Percentiles rank a stretch among this genome's conserved stretches.
Evolutionary conservation across 148 eudicot species (phyloP).

Genomic region (Camellia sinensis): DNA sequence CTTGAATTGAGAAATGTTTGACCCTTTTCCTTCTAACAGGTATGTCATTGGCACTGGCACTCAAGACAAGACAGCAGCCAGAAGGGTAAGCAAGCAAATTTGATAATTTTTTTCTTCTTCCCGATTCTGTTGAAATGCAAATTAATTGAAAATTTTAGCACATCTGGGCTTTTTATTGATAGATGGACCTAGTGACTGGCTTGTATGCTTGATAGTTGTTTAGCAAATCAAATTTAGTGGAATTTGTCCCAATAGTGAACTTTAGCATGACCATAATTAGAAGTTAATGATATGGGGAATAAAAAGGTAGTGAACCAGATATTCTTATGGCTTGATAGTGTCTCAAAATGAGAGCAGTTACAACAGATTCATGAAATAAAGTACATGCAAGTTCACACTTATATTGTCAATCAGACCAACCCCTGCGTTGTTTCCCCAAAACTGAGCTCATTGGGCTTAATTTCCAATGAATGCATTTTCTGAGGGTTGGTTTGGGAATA

Average conservation of each 20-base stretch:
- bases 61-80: slow-evolving; percentile 81
- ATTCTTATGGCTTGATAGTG: neutral
- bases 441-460: neutral
- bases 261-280: no score
- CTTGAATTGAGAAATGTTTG: neutral
- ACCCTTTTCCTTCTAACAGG: slow-evolving; percentile 31
- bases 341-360: no score
- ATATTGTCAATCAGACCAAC: no score
- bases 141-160: neutral
- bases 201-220: neutral
- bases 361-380: no score
- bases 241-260: no score
- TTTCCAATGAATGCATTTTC: neutral
- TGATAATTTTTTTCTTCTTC: neutral
- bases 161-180: neutral
- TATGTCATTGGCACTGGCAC: slow-evolving; percentile 64
- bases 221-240: no score
- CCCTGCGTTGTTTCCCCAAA: no score
- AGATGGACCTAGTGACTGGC: neutral
- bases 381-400: no score
- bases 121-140: neutral
- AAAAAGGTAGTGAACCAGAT: neutral
- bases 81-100: slow-evolving; percentile 53
- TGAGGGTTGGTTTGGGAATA: no score
- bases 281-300: neutral